Percentiles rank a stretch among this genome's conserved stretches.
Conservation (phyloP, 176 grass and related monocot species). For the Ampelocalamus luodianensis region DNA sequence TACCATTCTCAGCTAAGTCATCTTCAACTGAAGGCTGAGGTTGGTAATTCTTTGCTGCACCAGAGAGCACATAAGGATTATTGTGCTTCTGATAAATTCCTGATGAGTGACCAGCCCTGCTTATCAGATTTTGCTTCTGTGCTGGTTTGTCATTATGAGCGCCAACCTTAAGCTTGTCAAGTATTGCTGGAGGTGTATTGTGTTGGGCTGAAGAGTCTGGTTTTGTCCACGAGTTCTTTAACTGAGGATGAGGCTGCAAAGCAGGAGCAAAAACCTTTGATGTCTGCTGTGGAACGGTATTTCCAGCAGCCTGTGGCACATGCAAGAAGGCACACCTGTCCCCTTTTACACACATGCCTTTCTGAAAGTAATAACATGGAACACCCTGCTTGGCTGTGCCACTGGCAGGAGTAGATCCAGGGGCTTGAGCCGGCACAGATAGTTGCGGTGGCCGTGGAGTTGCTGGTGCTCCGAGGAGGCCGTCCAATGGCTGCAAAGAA, state of each 20-base stretch:
- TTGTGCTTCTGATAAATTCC: slow-evolving; percentile 45
- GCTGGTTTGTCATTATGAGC: slow-evolving; percentile 14
- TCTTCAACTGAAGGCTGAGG: slow-evolving; percentile 30
- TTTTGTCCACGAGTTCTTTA: slow-evolving; percentile 57
- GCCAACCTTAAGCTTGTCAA: slow-evolving; percentile 25
- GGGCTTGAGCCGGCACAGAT: slow-evolving; percentile 26
- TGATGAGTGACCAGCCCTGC: neutral
- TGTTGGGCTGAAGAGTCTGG: slow-evolving; percentile 36
- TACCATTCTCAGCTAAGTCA: slow-evolving; percentile 40
- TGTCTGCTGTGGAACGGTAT: slow-evolving; percentile 29
- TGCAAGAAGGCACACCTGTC: slow-evolving; percentile 63
- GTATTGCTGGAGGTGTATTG: neutral
- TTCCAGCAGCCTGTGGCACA: slow-evolving; percentile 40
- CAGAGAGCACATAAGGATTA: slow-evolving; percentile 12
- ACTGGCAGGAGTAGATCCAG: slow-evolving; percentile 35
- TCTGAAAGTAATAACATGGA: slow-evolving; percentile 71
- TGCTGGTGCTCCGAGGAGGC: slow-evolving; percentile 29
- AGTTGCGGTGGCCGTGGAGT: slow-evolving; percentile 43
- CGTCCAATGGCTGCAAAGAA: slow-evolving; percentile 54
- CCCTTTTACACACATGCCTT: slow-evolving; percentile 69
- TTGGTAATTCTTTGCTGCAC: slow-evolving; percentile 37
- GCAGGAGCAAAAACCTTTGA: slow-evolving; percentile 38
- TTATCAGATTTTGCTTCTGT: slow-evolving; percentile 37
- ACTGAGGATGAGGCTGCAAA: slow-evolving; percentile 32
- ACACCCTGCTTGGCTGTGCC: slow-evolving; percentile 46